Evolutionary conservation across 306 rosid genomes (phyloP), one percentile per base, ranked within the genome.

Genomic region (Calophaca sinica): DNA sequence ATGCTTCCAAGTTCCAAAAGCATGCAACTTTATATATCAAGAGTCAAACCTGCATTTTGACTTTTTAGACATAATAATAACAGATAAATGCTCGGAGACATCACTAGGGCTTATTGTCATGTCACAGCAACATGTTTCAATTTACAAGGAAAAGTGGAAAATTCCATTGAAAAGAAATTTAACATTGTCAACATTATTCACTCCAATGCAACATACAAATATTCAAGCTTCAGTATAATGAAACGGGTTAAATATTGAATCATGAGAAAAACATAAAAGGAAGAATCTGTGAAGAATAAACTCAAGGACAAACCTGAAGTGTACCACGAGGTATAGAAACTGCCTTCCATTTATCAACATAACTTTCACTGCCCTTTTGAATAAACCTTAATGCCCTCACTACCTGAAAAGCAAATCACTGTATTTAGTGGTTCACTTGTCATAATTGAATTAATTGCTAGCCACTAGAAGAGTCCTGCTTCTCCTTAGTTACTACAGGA

Each of bases 241-340:
- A 70, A 38, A 70, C 41, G 13, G 26, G 32, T 33, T 13, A 5
- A 57, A 78, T 44, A 58, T 6, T 28, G 57, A 69, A 69, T 9
- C 49, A 55, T 28, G 59, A 60, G 64, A 57, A 32, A 58, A 70
- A 54, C 26, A 55, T 6, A 55, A 42, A 53, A 53, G 68, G 33
- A 13, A 58, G 32, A 68, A 36, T 46, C 9, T 75, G 68, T 1
- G 15, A 77, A 75, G 81, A 73, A 82, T 36, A 68, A 78, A 63
- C 67, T 63, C 35, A 73, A 82, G 74, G 81, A 87, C 94, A 86
- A 87, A 94, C 98, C 98, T 94, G 98, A 81, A 94, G 96, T 13
- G 97, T 91, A 81, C 98, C 98, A 79, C 98, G 97, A 76, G 96
- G 96, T 79, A 94, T 91, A 53, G 87, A 85, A 80, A 91, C 88